Percentiles rank a stretch among this genome's conserved stretches.
Conservation (phyloP, 73 alveolate genomes). For the Tetrahymena malaccensis region DNA sequence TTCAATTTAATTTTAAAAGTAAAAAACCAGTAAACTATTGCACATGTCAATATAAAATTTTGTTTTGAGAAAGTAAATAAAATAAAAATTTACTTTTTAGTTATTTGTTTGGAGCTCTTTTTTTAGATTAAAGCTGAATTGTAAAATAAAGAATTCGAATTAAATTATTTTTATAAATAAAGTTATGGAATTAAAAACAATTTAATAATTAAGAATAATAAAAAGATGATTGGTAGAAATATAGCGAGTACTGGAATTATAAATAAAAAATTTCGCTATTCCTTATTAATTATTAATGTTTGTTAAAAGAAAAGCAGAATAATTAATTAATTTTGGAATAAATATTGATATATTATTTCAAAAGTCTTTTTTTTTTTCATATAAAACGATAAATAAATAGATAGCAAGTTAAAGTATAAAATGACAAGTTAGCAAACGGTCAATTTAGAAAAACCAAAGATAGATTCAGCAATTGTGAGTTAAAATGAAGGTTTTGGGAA, state of each 20-base stretch:
- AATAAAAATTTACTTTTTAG: too few relatives aligned
- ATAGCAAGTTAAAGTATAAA: too few relatives aligned
- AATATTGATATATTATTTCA: not conserved
- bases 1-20: not conserved
- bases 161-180: too few relatives aligned
- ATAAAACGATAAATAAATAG: too few relatives aligned
- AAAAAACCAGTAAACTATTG: not conserved
- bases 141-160: too few relatives aligned
- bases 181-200: too few relatives aligned
- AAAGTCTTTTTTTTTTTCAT: too few relatives aligned
- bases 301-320: not conserved
- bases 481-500: not conserved
- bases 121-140: too few relatives aligned
- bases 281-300: too few relatives aligned
- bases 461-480: not conserved
- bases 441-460: not conserved
- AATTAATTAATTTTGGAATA: not conserved
- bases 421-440: not conserved
- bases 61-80: not conserved
- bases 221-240: not conserved
- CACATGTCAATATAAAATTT: not conserved
- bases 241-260: not conserved
- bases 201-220: too few relatives aligned
- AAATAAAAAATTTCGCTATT: too few relatives aligned
- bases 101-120: too few relatives aligned